phyloP scores from a whole-genome alignment of 2,329 filamentous ascomycete genomes.

The Diaporthe sp. region DNA sequence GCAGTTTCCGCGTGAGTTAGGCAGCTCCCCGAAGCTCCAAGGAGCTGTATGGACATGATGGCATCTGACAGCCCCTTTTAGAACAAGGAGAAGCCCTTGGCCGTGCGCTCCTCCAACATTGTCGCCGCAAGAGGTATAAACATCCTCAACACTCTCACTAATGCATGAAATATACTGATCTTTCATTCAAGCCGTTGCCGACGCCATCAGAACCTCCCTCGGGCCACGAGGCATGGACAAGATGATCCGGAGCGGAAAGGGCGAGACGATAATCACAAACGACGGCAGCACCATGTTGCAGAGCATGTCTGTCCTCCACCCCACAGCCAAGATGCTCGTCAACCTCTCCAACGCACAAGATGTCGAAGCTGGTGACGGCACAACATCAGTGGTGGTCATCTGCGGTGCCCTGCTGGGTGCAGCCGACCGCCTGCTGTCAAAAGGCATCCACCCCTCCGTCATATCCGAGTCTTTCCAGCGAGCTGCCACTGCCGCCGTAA shows the following conservation, averaged over 20 bases:
- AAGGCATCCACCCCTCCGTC: conserved; percentile 96
- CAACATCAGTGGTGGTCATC: conserved; percentile 97
- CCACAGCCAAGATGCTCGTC: conserved; percentile 99
- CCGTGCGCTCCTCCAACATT: conserved; percentile 96
- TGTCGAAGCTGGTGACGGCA: conserved; percentile 98
- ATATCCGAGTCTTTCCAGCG: conserved; percentile 98
- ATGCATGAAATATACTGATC: conserved; percentile 10
- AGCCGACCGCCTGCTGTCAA: conserved; percentile 88
- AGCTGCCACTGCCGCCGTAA: conserved; percentile 88
- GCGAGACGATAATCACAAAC: conserved; percentile 99
- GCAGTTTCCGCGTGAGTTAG: conserved; percentile 65
- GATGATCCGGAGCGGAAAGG: conserved; percentile 98
- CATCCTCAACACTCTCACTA: conserved; percentile 5
- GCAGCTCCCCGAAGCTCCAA: conserved; percentile 34
- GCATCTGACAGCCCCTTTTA: conserved; percentile 54
- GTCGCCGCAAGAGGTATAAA: conserved; percentile 88
- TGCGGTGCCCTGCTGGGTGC: conserved; percentile 94
- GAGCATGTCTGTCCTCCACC: conserved; percentile 99
- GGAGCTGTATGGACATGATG: conserved; percentile 14
- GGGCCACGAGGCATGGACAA: conserved; percentile 99
- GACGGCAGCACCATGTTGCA: conserved; percentile 99
- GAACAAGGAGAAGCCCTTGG: conserved; percentile 98
- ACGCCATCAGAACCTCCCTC: conserved; percentile 96
- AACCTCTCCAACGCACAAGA: conserved; percentile 97
- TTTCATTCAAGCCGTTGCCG: conserved; percentile 81